Base-by-base conservation (phyloP, 768 basidiomycete genomes). In the Lactarius evosmus region DNA sequence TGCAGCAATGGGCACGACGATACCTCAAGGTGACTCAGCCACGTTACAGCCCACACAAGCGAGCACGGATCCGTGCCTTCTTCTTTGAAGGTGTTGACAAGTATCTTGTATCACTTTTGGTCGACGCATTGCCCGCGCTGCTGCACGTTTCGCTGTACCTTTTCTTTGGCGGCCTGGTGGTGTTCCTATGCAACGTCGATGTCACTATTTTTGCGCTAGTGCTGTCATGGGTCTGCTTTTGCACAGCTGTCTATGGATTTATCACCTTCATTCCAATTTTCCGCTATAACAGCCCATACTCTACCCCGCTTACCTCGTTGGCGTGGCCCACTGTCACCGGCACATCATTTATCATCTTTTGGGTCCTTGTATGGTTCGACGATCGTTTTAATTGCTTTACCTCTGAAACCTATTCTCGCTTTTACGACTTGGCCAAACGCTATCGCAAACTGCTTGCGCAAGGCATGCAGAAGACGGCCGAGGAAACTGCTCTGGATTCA, bases 131-230 rank as follows among this genome's bases (percentile, higher is more conserved):
- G 9, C 66, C 66, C 12, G 2, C 55, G 1, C 32, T 66, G 17
- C 41, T 67, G 30, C 62, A 53, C 30, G 27, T 25, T 34, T 65
- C 54, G 3, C 36, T 65, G 12, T 52, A 55, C 52, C n/a, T 65
- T 8, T 61, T 61, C 60, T 11, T 61, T 46, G 32, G 22, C 41
- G 62, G 62, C 25, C 40, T 64, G 8, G 27, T 51, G 16, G 29
- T 41, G 5, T 64, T 60, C 25, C 22, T 64, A n/a, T 40, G 25
- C 30, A 38, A 46, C n/a, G 30, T 64, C 11, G 12, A 59, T 29
- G 19, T 12, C n/a, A 25, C 29, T 6, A 36, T 61, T 17, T 50
- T 50, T 7, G 17, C 3, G 27, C 11, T 27, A n/a, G 12, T 17
- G 49, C 4, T 16, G 49, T 16, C 49, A 27, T 50, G 12, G 7